These are phyloP conservation scores for Salix brachista DNA, from an alignment of 345 rosid genomes.

Conservation along the genomic window DNA sequence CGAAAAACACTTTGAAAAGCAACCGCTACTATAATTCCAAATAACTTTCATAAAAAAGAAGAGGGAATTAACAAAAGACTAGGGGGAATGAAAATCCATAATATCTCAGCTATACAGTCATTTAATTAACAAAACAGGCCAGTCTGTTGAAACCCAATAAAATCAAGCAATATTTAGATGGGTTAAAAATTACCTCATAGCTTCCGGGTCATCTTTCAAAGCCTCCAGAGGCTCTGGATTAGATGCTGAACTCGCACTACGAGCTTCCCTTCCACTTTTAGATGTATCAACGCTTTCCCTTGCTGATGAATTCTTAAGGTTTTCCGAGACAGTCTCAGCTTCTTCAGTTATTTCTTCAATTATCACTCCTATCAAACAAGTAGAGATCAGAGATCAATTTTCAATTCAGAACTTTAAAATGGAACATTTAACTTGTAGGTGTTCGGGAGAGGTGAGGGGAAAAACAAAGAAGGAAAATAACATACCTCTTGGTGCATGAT, in stretches of 20 bases:
- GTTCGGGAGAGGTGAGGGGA: background rate
- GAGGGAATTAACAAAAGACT: background rate
- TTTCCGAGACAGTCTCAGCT: constrained; percentile 28
- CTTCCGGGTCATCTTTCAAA: constrained; percentile 71
- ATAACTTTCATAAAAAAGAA: background rate
- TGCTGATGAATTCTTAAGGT: constrained; percentile 24
- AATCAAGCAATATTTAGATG: background rate
- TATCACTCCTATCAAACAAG: constrained; percentile 42
- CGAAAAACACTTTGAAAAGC: no score
- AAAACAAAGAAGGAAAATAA: constrained; percentile 5
- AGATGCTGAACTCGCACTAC: constrained; percentile 21
- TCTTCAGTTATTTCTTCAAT: constrained; percentile 84
- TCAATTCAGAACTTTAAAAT: background rate
- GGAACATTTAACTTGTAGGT: background rate
- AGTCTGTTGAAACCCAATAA: background rate
- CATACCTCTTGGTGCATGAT: constrained; percentile 47
- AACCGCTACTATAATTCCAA: no score
- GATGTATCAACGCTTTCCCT: constrained; percentile 19
- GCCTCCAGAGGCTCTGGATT: constrained; percentile 53
- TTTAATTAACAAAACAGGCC: background rate
- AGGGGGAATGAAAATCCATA: background rate
- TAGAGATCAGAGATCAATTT: background rate
- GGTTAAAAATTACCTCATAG: constrained; percentile 51
- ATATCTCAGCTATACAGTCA: background rate
- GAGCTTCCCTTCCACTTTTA: constrained; percentile 14